Evolutionary conservation across 1,139 yeast species (phyloP).

Genomic region (Kodamaea fungicola): DNA sequence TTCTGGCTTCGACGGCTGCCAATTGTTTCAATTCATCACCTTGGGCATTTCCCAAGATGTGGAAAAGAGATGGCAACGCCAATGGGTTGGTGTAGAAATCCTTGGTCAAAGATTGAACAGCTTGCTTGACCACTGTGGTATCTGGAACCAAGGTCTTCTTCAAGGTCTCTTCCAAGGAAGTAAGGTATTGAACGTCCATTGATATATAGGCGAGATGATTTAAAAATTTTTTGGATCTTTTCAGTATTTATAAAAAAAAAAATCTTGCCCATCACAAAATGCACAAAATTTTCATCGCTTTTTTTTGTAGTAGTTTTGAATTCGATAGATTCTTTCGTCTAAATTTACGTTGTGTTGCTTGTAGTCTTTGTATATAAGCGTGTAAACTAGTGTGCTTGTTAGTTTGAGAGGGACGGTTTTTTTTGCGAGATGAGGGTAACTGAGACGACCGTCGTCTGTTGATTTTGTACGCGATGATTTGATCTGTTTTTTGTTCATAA

Average conservation of each 20-base stretch:
- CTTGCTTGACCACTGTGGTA: slow-evolving; percentile 74
- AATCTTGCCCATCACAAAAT: neutral
- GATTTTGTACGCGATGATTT: neutral
- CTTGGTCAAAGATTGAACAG: slow-evolving; percentile 69
- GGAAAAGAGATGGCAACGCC: slow-evolving; percentile 79
- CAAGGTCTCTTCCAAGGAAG: slow-evolving; percentile 74
- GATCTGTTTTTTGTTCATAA: neutral
- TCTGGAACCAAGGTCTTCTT: slow-evolving; percentile 74
- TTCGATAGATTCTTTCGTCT: slow-evolving; percentile 1
- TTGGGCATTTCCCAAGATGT: slow-evolving; percentile 66
- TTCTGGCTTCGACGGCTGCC: slow-evolving; percentile 95
- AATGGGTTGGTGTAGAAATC: slow-evolving; percentile 71
- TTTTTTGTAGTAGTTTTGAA: neutral
- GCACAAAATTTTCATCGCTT: neutral
- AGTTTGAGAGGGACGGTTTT: too few relatives aligned
- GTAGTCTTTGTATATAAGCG: neutral
- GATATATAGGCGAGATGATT: slow-evolving; percentile 7
- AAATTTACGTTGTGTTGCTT: slow-evolving; percentile 1
- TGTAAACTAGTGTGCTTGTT: too few relatives aligned
- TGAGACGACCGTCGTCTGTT: neutral
- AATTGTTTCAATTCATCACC: slow-evolving; percentile 70
- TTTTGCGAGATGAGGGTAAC: neutral
- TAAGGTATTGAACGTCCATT: slow-evolving; percentile 69
- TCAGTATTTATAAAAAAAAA: slow-evolving; percentile 3
- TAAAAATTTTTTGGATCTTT: slow-evolving; percentile 3